Base-by-base conservation (phyloP, 2,329 filamentous ascomycete species). In the Thielaviopsis punctulata region DNA sequence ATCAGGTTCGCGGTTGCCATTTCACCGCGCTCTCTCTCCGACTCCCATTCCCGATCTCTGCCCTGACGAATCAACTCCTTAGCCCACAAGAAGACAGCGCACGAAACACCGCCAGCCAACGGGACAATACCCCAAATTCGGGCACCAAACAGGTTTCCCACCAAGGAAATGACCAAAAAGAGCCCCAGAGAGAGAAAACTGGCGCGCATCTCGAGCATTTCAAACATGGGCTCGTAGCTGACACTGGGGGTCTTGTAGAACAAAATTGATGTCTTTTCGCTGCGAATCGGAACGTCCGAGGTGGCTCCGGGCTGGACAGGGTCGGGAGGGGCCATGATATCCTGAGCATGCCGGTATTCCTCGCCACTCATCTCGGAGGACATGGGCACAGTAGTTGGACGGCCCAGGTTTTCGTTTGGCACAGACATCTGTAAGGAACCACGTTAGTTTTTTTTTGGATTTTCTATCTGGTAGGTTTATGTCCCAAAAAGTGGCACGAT, bases 241-340 rank as follows among this genome's bases (percentile, higher is more conserved):
- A 95, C 77, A 0, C 84, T 84, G 0, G 90, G 90, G 0, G 90
- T 96, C 15, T 92, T 90, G 65, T 95, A 90, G 66, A 96, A 96
- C 25, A 95, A 75, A 18, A 96, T 82, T 57, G 95, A 95, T 3
- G 92, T 96, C 74, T 92, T 95, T 63, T 96, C 90, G 60, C 89
- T 90, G 62, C 89, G 85, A 54, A 96, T 94, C 2, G 92, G 92
- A 1, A 96, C 88, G 65, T 96, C 92, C 23, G 86, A 89, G 0
- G 90, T 96, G 30, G 82, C 79, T 22, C 87, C 86, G 53, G 82
- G 75, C 15, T 82, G 80, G 19, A 95, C 72, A 0, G 90, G 90
- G 58, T 93, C 89, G 1, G 90, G 90, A 2, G 90, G 90, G 0
- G 90, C 86, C 0, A 87, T 94, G 53, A 94, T 73, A 66, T 96